Evolutionary conservation across 148 eudicot genomes (phyloP).

Genomic region (Rhododendron vialii): DNA sequence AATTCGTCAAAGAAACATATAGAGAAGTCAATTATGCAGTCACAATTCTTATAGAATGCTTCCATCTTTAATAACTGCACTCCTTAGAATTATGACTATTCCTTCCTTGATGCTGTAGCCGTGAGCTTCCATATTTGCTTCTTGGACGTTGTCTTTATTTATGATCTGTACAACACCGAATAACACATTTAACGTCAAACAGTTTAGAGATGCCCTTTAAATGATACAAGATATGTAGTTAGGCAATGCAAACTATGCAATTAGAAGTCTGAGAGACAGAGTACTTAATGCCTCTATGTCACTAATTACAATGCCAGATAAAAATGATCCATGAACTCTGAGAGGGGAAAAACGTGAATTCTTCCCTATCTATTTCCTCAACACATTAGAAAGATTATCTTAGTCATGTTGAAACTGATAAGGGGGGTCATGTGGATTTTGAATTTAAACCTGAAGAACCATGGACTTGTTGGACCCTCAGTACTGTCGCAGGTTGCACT

Average conservation of each 20-base stretch:
- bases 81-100: constrained; percentile 50
- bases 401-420: not conserved
- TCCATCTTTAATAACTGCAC: constrained; percentile 52
- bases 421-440: not conserved
- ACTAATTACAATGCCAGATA: not conserved
- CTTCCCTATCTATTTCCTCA: not conserved
- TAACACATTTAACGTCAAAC: not conserved
- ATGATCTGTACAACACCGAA: constrained; percentile 43
- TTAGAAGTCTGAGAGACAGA: not conserved
- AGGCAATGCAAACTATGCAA: not conserved
- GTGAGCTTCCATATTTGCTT: constrained; percentile 57
- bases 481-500: not conserved
- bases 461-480: not conserved
- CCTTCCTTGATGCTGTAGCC: constrained; percentile 58
- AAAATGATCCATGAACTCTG: not conserved
- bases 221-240: not conserved
- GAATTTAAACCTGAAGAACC: not conserved
- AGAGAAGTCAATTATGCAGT: not conserved
- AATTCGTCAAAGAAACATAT: not conserved
- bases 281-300: not conserved
- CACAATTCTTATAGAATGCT: constrained; percentile 38
- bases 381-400: not conserved
- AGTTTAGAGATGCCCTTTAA: not conserved
- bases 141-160: constrained; percentile 62
- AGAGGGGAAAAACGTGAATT: not conserved